Evolutionary conservation across 129 eudicot genomes (phyloP).

Genomic region (Flaveria linearis): DNA sequence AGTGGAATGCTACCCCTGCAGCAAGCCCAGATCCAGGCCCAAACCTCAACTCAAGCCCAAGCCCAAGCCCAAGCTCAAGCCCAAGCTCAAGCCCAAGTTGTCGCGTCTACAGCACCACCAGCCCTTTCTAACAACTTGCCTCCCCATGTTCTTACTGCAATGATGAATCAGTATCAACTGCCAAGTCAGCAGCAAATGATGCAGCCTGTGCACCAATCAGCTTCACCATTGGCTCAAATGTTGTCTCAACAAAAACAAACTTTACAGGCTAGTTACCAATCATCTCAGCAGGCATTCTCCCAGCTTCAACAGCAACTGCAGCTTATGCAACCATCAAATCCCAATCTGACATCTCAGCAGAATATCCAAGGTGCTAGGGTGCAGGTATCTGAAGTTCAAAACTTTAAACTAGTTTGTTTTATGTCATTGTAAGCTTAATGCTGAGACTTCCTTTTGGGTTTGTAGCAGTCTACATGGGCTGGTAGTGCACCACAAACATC

Average conservation of each 20-base stretch:
- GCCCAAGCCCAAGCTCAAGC: constrained; percentile 5
- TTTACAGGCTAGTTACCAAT: constrained; percentile 84
- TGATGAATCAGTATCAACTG: constrained; percentile 55
- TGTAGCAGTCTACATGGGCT: constrained; percentile 64
- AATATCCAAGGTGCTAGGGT: constrained; percentile 51
- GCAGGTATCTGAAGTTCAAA: constrained; percentile 53
- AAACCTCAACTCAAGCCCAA: constrained; percentile 41
- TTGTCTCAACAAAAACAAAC: constrained; percentile 86
- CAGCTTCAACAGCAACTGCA: constrained; percentile 97
- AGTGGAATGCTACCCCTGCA: constrained; percentile 39
- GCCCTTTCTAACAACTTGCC: constrained; percentile 39
- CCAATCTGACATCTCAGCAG: constrained; percentile 52
- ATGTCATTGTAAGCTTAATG: background rate
- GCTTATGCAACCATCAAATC: constrained; percentile 88
- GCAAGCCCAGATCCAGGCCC: constrained; percentile 50
- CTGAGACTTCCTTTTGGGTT: constrained; percentile 11
- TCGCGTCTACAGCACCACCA: constrained; percentile 46
- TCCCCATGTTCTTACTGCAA: constrained; percentile 39
- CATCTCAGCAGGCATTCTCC: constrained; percentile 80
- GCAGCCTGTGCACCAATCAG: constrained; percentile 60
- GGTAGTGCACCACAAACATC: constrained; percentile 48
- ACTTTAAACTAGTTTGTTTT: background rate
- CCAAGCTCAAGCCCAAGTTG: constrained; percentile 45
- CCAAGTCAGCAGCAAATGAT: constrained; percentile 49
- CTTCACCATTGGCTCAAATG: constrained; percentile 93